These are phyloP conservation scores for Diophrys appendiculata DNA, from an alignment of 73 alveolate species.

Conservation along the genomic window DNA sequence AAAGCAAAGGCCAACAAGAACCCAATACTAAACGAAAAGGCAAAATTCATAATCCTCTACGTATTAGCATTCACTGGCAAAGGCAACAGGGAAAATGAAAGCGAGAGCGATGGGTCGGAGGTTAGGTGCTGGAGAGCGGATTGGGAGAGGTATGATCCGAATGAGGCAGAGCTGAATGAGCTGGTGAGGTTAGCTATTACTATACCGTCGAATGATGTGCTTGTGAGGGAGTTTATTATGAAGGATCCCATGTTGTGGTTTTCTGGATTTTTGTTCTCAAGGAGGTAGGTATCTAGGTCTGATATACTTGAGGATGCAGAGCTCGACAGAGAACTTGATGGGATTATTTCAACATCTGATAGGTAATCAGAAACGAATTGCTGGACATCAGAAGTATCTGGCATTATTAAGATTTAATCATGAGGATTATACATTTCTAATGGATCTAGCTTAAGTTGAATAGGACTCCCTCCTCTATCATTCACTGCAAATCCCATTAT, in stretches of 20 bases:
- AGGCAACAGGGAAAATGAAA: conserved; percentile 60
- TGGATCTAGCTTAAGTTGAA: background rate
- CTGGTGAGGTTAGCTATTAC: background rate
- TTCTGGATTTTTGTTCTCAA: too few relatives aligned
- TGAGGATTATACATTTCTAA: background rate
- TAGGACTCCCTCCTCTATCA: background rate
- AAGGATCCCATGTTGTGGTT: too few relatives aligned
- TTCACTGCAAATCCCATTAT: conserved; percentile 3
- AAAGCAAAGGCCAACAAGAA: conserved; percentile 85
- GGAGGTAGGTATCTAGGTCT: background rate
- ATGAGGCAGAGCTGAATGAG: background rate
- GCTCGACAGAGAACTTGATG: background rate
- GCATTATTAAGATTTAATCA: background rate
- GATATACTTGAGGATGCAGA: background rate
- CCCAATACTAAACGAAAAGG: too few relatives aligned
- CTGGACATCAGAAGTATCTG: background rate
- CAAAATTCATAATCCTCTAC: too few relatives aligned
- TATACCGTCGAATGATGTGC: background rate
- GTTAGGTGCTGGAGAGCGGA: background rate
- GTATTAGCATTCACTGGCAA: too few relatives aligned
- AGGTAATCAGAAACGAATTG: background rate
- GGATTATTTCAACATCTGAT: background rate
- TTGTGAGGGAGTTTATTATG: background rate
- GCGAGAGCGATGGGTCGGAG: conserved; percentile 14
- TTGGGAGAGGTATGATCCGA: background rate